Evolutionary conservation across 768 basidiomycete species (phyloP), one percentile per base, ranked within the genome.

Genomic region (Suillus spraguei): DNA sequence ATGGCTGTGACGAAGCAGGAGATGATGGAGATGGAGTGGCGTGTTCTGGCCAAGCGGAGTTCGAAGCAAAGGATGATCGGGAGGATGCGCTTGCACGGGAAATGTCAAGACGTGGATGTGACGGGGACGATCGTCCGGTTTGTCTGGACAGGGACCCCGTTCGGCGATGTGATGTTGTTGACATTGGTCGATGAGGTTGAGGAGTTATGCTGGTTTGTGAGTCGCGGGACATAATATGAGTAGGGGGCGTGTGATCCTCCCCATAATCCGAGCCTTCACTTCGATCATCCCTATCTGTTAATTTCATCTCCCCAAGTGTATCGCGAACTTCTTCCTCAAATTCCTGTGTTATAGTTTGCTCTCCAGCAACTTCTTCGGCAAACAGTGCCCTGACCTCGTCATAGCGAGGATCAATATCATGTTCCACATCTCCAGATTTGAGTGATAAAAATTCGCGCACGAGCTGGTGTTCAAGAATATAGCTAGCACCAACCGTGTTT

Each of bases 401-500:
- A 24, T 79, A 80, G 16, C 84, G 83, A 11, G 91, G 81, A 5
- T 87, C 85, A 41, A 85, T 81, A 52, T 87, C 84, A 60, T 86
- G 87, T 65, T 88, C 89, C 14, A 90, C 85, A 70, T 98, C 95
- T 6, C 97, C 97, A 1, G 93, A 88, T 70, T 91, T 92, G 20
- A 91, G 81, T 6, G 91, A 81, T 61, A 99, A 82, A 76, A 99
- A 99, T 60, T 84, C 83, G 60, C 95, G 86, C 46, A 97, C 85
- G 46, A 95, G 86, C 14, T 81, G 78, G 72, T 94, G 87, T 65
- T 94, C 89, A 32, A 97, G 79, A 62, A 99, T 86, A 72, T 95
- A 90, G 50, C 87, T 87, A 16, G 87, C 89, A 4, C 88, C 88
- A 17, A 80, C 78, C 61, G 78, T 74, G 70, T 85, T 87, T 41